A percentile compares a stretch with the other conserved stretches of the same genome.
Conservation (phyloP, 768 basidiomycete species). For the Boletellus ananiceps region DNA sequence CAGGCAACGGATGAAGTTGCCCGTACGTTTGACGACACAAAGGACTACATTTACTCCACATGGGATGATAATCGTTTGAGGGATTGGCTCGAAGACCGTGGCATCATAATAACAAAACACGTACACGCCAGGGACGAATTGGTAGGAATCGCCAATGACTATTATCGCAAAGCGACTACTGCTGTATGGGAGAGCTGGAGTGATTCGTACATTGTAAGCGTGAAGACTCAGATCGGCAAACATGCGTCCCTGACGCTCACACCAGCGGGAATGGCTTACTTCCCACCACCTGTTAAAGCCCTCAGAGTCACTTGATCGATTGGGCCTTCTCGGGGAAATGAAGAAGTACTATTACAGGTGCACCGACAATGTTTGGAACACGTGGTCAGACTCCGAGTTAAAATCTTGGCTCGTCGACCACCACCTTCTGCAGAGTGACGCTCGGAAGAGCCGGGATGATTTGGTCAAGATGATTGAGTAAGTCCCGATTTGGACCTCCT, state of each 20-base stretch:
- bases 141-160: constrained; percentile 58
- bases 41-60: constrained; percentile 84
- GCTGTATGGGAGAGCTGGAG: constrained; percentile 86
- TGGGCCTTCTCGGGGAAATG: constrained; percentile 63
- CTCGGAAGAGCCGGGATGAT: constrained; percentile 66
- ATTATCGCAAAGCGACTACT: constrained; percentile 56
- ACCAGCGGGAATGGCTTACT: constrained; percentile 79
- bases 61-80: constrained; percentile 82
- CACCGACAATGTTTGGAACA: constrained; percentile 50
- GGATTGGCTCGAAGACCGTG: constrained; percentile 69
- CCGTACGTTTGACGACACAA: constrained; percentile 59
- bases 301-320: constrained; percentile 46
- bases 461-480: constrained; percentile 68
- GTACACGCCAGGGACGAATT: constrained; percentile 58
- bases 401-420: constrained; percentile 77
- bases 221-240: not conserved
- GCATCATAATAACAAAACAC: constrained; percentile 59
- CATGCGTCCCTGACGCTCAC: not conserved
- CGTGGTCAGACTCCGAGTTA: constrained; percentile 78
- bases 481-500: constrained; percentile 17
- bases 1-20: constrained; percentile 51
- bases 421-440: constrained; percentile 66
- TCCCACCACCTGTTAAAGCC: constrained; percentile 69
- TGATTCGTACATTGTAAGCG: constrained; percentile 70
- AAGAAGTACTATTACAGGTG: constrained; percentile 69